A percentile compares a stretch with the other conserved stretches of the same genome.
phyloP scores from a whole-genome alignment of 306 rosid genomes.

The Vicia villosa region DNA sequence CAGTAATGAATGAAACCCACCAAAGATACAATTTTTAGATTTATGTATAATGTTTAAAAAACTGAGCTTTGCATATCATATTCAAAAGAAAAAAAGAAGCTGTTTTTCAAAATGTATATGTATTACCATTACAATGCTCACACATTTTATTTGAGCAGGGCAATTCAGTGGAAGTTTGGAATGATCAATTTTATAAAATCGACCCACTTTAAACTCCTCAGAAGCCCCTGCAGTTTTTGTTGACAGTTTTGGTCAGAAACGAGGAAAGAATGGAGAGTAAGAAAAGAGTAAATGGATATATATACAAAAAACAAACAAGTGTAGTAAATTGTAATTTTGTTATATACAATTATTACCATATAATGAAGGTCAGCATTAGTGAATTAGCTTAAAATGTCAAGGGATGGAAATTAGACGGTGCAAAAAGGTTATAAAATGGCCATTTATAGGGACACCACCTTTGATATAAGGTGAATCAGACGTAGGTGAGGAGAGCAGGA shows the following conservation, averaged over 20 bases:
- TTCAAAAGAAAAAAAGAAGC: neutral
- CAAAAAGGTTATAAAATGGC: neutral
- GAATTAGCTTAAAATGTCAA: neutral
- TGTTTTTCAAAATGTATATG: neutral
- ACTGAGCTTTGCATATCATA: neutral
- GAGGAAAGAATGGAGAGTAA: neutral
- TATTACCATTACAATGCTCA: slow-evolving; percentile 73
- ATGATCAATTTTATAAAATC: slow-evolving; percentile 67
- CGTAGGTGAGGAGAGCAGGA: slow-evolving; percentile 41
- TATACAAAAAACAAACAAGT: neutral
- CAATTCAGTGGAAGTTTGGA: slow-evolving; percentile 51
- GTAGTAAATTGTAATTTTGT: neutral
- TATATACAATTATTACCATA: neutral
- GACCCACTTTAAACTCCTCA: slow-evolving; percentile 62
- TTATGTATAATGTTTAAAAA: neutral
- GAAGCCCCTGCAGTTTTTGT: slow-evolving; percentile 43
- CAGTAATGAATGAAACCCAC: neutral
- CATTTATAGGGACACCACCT: slow-evolving; percentile 39
- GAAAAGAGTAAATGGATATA: slow-evolving; percentile 16
- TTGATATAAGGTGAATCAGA: slow-evolving; percentile 37
- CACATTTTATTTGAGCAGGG: slow-evolving; percentile 60
- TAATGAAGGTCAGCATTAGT: neutral
- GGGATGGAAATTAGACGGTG: neutral
- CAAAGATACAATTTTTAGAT: neutral
- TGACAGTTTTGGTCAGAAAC: neutral